Percentiles rank a stretch among this genome's conserved stretches.
Conservation (phyloP, 495 filamentous ascomycete genomes). For the Terfezia claveryi region DNA sequence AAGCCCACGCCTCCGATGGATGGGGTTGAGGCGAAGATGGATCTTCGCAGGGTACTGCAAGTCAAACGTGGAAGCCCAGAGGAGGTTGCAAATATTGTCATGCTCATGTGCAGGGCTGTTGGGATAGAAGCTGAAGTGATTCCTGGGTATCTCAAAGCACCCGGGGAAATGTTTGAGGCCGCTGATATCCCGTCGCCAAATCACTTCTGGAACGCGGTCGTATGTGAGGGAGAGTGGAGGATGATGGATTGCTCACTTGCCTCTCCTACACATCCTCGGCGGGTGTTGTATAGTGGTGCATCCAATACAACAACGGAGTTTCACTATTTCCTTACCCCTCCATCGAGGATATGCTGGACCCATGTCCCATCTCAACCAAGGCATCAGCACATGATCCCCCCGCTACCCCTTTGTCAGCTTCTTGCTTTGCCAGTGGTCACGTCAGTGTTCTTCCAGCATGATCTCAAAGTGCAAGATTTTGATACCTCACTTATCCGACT, state of each 20-base stretch:
- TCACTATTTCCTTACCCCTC: conserved; percentile 80
- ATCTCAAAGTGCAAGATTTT: conserved; percentile 58
- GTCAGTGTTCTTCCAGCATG: conserved; percentile 70
- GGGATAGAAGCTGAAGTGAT: conserved; percentile 71
- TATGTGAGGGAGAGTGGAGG: conserved; percentile 87
- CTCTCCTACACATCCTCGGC: conserved; percentile 65
- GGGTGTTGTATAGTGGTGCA: conserved; percentile 51
- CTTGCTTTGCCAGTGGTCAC: conserved; percentile 66
- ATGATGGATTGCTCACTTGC: conserved; percentile 90
- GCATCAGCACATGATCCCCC: conserved; percentile 84
- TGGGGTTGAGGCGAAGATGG: conserved; percentile 46
- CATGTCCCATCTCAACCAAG: conserved; percentile 67
- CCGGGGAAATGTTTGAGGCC: conserved; percentile 62
- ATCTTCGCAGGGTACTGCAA: conserved; percentile 63
- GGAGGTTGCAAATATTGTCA: conserved; percentile 70
- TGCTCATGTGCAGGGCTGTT: conserved; percentile 83
- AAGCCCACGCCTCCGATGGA: conserved; percentile 12
- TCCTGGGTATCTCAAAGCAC: conserved; percentile 69
- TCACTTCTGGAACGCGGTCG: conserved; percentile 95
- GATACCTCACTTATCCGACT: conserved; percentile 71
- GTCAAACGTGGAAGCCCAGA: conserved; percentile 67
- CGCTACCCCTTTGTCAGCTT: conserved; percentile 60
- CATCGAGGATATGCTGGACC: conserved; percentile 77
- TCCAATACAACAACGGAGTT: conserved; percentile 48
- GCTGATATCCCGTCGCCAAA: conserved; percentile 60